phyloP scores from a whole-genome alignment of 352 stramenopile species.

The Pythium myriotylum region DNA sequence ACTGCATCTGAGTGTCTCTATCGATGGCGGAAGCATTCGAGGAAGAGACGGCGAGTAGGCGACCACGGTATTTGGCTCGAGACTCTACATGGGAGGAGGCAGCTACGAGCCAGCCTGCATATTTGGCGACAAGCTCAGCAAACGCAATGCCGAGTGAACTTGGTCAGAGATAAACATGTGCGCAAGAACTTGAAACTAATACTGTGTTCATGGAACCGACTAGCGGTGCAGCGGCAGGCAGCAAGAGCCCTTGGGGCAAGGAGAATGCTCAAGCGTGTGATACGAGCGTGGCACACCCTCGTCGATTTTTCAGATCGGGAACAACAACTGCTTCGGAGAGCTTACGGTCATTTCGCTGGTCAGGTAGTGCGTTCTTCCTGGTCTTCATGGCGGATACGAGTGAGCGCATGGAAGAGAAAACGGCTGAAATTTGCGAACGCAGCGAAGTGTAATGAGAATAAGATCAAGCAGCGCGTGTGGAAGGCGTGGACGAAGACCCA shows the following conservation, averaged over 20 bases:
- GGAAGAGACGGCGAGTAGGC: conserved; percentile 25
- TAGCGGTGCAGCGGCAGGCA: neutral
- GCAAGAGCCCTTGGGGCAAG: too few relatives aligned
- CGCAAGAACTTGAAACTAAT: neutral
- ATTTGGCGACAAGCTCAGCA: conserved; percentile 30
- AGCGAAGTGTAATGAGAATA: neutral
- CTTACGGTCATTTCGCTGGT: neutral
- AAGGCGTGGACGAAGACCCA: conserved; percentile 9
- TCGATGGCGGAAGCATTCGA: conserved; percentile 40
- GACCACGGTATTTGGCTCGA: conserved; percentile 45
- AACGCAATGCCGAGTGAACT: neutral
- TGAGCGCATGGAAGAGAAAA: neutral
- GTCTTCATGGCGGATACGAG: neutral
- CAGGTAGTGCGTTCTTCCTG: neutral
- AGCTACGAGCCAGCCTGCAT: conserved; percentile 21
- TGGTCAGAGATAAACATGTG: neutral
- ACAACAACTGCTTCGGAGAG: neutral
- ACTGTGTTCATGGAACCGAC: neutral
- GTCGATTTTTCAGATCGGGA: neutral
- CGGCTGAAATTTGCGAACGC: neutral
- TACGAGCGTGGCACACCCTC: conserved; percentile 15
- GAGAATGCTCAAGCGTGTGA: neutral
- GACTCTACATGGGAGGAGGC: conserved; percentile 29
- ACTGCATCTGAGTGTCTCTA: conserved; percentile 46
- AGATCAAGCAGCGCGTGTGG: conserved; percentile 3